These are phyloP conservation scores for Hypoxylon sp. DNA, from an alignment of 2,329 filamentous ascomycete genomes.

Conservation along the genomic window DNA sequence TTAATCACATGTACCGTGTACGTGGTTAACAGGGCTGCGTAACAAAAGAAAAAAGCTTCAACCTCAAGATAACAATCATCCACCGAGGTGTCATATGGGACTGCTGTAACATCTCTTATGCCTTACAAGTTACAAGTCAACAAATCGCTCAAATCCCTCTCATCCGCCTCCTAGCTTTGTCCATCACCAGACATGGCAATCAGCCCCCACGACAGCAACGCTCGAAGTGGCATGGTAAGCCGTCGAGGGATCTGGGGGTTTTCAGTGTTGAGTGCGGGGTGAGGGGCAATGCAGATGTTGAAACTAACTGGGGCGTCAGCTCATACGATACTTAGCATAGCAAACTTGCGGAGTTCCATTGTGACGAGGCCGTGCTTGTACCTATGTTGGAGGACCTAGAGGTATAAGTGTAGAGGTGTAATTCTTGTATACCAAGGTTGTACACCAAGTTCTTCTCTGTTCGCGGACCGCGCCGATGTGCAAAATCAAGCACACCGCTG, in stretches of 20 bases:
- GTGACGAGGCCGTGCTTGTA: conserved; percentile 11
- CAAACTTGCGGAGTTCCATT: conserved; percentile 24
- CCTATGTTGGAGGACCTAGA: background rate
- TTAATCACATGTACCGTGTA: too few relatives aligned
- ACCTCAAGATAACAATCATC: conserved; percentile 11
- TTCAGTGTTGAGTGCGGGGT: conserved; percentile 30
- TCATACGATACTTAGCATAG: background rate
- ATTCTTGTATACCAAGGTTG: background rate
- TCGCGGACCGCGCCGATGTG: background rate
- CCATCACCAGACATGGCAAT: conserved; percentile 3
- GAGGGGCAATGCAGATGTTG: conserved; percentile 20
- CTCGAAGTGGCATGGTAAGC: conserved; percentile 8
- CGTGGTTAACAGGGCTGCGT: background rate
- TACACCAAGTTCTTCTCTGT: background rate
- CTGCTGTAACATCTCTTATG: conserved; percentile 2
- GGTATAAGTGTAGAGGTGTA: background rate
- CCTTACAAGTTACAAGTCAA: conserved; percentile 5
- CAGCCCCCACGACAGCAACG: conserved; percentile 22
- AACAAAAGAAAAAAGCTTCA: too few relatives aligned
- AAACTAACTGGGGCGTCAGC: conserved; percentile 7
- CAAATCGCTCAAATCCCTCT: conserved; percentile 34
- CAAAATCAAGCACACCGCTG: conserved; percentile 17
- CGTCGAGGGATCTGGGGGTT: background rate
- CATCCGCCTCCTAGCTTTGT: conserved; percentile 21
- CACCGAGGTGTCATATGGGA: conserved; percentile 22